These are phyloP conservation scores for Taxillus chinensis DNA, from an alignment of 164 flowering plant species.

Conservation along the genomic window DNA sequence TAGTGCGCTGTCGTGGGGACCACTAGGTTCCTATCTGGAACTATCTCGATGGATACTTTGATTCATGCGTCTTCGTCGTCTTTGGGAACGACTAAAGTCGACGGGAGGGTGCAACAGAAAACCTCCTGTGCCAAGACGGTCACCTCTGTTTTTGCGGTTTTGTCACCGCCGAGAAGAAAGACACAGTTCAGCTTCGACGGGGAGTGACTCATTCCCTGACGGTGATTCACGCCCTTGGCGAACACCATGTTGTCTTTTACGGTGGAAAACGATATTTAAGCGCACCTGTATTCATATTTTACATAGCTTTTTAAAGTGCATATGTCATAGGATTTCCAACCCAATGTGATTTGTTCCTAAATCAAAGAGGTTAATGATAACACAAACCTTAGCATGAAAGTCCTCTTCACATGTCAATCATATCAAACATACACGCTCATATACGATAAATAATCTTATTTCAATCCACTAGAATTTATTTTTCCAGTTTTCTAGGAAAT, in stretches of 20 bases:
- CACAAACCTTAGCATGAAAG: no score
- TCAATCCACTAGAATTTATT: no score
- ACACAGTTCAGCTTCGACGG: constrained; percentile 48
- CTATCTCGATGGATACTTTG: constrained; percentile 36
- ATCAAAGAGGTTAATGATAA: no score
- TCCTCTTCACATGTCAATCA: no score
- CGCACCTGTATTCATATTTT: no score
- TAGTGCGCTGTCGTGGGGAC: constrained; percentile 65
- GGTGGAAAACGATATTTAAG: constrained; percentile 50
- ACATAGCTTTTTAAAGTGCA: no score
- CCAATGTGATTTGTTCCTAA: no score
- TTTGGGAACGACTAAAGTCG: constrained; percentile 6
- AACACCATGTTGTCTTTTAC: constrained; percentile 64
- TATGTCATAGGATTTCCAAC: no score
- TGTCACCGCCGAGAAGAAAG: constrained; percentile 34
- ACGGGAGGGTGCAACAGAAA: constrained; percentile 57
- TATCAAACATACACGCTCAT: no score
- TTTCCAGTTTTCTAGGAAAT: no score
- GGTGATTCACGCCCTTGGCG: constrained; percentile 62
- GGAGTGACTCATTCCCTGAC: constrained; percentile 37
- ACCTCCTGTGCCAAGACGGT: constrained; percentile 66
- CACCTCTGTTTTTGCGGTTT: constrained; percentile 44
- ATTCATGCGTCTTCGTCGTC: no score
- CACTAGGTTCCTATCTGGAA: constrained; percentile 3
- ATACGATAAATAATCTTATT: no score